A percentile compares a stretch with the other conserved stretches of the same genome.
Evolutionary conservation across 805 yeast species (phyloP).

Genomic region (Yamadazyma insecticola): DNA sequence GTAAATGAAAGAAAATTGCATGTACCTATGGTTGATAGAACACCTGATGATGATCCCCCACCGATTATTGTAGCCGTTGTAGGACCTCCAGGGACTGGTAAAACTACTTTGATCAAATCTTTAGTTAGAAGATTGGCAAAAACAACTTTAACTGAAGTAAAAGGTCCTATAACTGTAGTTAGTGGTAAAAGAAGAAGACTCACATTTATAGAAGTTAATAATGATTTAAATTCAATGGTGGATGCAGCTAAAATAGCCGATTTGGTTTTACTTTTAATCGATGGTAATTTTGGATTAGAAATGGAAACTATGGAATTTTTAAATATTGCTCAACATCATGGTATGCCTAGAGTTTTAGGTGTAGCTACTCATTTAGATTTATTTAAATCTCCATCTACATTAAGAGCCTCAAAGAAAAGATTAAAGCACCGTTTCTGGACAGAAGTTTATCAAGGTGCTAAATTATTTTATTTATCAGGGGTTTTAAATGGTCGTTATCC

Average conservation of each 20-base stretch:
- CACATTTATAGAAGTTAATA: constrained; percentile 88
- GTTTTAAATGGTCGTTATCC: constrained; percentile 97
- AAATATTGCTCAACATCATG: constrained; percentile 95
- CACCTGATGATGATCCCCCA: constrained; percentile 97
- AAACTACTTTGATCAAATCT: constrained; percentile 87
- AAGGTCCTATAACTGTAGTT: constrained; percentile 96
- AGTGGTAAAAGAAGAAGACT: constrained; percentile 90
- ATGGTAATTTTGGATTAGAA: constrained; percentile 96
- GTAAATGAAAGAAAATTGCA: constrained; percentile 78
- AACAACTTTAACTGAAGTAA: constrained; percentile 77
- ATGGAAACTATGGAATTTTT: constrained; percentile 99
- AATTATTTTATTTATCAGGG: constrained; percentile 88
- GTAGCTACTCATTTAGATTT: constrained; percentile 93
- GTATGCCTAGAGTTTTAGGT: constrained; percentile 96
- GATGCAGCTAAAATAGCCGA: constrained; percentile 96
- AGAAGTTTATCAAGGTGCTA: constrained; percentile 97
- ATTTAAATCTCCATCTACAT: constrained; percentile 82
- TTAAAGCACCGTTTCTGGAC: constrained; percentile 97
- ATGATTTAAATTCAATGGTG: constrained; percentile 91
- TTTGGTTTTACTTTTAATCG: constrained; percentile 80
- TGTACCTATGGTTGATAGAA: constrained; percentile 96
- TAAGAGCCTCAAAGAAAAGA: constrained; percentile 86
- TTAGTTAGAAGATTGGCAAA: constrained; percentile 84
- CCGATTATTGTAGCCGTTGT: constrained; percentile 95
- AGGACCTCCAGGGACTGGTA: constrained; percentile 99